Evolutionary conservation across 140 eudicot genomes (phyloP).

Genomic region (Senecio squalidus): DNA sequence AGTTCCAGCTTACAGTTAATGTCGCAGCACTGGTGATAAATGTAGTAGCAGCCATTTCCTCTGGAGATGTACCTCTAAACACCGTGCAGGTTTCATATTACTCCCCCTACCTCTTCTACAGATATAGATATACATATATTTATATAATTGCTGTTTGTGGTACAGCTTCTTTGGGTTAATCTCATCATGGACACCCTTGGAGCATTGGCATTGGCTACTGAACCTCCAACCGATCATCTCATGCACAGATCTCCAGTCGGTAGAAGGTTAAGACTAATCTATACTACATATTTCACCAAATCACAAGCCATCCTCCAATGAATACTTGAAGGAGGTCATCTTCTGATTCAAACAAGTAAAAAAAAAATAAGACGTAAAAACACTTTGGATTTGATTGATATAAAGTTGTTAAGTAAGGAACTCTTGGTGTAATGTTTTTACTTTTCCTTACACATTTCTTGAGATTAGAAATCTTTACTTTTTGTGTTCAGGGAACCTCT

Average conservation of each 20-base stretch:
- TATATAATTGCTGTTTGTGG: not conserved
- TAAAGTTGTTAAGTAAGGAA: too few species aligned
- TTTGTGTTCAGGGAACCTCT: constrained; percentile 97
- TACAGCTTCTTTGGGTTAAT: constrained; percentile 97
- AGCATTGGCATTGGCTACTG: constrained; percentile 96
- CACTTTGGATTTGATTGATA: too few species aligned
- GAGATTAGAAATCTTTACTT: too few species aligned
- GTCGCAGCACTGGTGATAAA: constrained; percentile 93
- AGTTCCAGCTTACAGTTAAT: constrained; percentile 95
- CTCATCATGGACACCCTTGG: constrained; percentile 98
- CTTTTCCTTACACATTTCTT: not conserved
- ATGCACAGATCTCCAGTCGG: constrained; percentile 94
- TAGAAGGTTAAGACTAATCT: constrained; percentile 50
- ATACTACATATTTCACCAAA: not conserved
- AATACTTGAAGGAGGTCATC: too few species aligned
- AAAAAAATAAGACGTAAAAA: too few species aligned
- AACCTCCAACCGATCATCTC: constrained; percentile 95
- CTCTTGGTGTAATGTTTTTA: not conserved
- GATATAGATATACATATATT: not conserved
- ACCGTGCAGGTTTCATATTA: constrained; percentile 66
- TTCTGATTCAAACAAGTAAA: too few species aligned
- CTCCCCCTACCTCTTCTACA: not conserved
- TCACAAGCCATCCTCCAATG: not conserved
- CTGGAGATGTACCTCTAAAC: constrained; percentile 83
- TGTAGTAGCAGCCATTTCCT: constrained; percentile 89